phyloP scores from a whole-genome alignment of 306 rosid species.

The Boehmeria nivea region DNA sequence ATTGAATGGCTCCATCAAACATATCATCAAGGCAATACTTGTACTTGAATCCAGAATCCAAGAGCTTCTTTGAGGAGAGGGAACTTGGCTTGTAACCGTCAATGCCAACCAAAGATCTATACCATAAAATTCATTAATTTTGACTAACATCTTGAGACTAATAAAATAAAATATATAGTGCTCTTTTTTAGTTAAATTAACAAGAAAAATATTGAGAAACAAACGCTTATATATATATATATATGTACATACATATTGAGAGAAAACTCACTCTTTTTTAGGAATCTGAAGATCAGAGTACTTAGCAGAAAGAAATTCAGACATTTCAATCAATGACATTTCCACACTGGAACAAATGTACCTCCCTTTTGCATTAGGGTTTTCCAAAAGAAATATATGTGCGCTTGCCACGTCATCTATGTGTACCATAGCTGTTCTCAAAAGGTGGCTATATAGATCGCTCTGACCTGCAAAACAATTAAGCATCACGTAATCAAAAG shows the following conservation, averaged over 20 bases:
- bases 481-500: too few species aligned
- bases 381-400: conserved; percentile 51
- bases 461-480: conserved; percentile 26
- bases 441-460: conserved; percentile 23
- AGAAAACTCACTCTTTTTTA: conserved; percentile 35
- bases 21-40: conserved; percentile 43
- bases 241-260: background rate
- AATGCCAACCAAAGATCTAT: conserved; percentile 29
- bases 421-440: conserved; percentile 34
- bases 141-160: background rate
- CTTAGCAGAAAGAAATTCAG: conserved; percentile 26
- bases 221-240: background rate
- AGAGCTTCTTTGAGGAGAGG: conserved; percentile 42
- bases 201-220: too few species aligned
- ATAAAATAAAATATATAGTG: background rate
- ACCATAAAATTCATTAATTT: background rate
- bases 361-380: conserved; percentile 48
- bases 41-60: conserved; percentile 42
- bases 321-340: conserved; percentile 26
- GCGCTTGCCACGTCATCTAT: conserved; percentile 56
- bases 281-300: conserved; percentile 50
- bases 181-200: too few species aligned
- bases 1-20: conserved; percentile 37
- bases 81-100: conserved; percentile 6
- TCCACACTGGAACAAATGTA: conserved; percentile 43